Percentiles rank a stretch among this genome's conserved stretches.
phyloP scores from a whole-genome alignment of 306 rosid genomes.

The Gastrolobium bilobum region DNA sequence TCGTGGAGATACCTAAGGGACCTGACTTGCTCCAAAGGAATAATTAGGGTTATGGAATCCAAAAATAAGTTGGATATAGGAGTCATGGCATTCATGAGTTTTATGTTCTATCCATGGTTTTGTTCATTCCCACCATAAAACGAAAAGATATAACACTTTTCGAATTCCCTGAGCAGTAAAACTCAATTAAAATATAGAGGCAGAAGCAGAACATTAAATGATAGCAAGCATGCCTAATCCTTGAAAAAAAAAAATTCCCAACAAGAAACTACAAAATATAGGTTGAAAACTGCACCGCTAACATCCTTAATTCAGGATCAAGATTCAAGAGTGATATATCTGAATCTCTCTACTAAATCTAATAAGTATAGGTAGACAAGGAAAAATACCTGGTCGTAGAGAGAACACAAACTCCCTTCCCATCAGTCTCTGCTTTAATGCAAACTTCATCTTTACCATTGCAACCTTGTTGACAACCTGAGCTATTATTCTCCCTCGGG shows the following conservation, averaged over 20 bases:
- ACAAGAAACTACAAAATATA: constrained; percentile 18
- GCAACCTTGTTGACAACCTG: constrained; percentile 76
- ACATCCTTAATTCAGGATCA: constrained; percentile 20
- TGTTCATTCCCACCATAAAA: constrained; percentile 7
- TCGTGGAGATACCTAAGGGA: too few relatives aligned
- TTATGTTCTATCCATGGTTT: background rate
- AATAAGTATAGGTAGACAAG: constrained; percentile 24
- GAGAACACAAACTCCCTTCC: constrained; percentile 80
- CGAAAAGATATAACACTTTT: background rate
- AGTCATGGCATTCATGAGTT: background rate
- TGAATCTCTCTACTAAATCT: background rate
- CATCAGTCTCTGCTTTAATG: constrained; percentile 74
- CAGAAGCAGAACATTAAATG: background rate
- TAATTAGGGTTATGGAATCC: too few relatives aligned
- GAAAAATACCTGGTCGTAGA: constrained; percentile 90
- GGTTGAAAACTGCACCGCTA: constrained; percentile 1
- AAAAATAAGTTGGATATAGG: background rate
- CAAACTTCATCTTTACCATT: constrained; percentile 76
- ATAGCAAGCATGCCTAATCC: background rate
- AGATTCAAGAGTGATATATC: constrained; percentile 4
- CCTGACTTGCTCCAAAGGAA: too few relatives aligned
- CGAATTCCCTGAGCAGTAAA: background rate
- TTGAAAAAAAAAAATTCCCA: background rate
- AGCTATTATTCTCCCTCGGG: constrained; percentile 57
- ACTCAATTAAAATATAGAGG: constrained; percentile 24